Evolutionary conservation across 1,139 yeast genomes (phyloP).

Genomic region (Nematodospora anomalae): DNA sequence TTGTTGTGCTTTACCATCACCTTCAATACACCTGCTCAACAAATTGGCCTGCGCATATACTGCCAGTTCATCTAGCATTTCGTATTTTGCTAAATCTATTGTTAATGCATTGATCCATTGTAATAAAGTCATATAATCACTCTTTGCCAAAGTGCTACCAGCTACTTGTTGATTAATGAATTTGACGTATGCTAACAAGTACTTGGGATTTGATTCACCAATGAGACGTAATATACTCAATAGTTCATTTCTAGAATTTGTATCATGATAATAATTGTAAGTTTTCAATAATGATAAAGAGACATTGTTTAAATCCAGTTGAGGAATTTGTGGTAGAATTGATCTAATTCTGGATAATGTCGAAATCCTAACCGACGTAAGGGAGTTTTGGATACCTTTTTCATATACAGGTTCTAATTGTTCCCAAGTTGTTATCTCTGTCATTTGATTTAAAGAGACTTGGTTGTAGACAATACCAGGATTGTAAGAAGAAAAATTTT

Average conservation of each 20-base stretch:
- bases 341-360: slow-evolving; percentile 21
- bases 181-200: slow-evolving; percentile 33
- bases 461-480: background rate
- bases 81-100: slow-evolving; percentile 20
- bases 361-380: slow-evolving; percentile 35
- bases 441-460: background rate
- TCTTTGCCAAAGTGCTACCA: slow-evolving; percentile 43
- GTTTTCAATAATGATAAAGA: slow-evolving; percentile 40
- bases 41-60: slow-evolving; percentile 24
- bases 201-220: slow-evolving; percentile 29
- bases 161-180: slow-evolving; percentile 38
- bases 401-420: slow-evolving; percentile 19
- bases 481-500: slow-evolving; percentile 9
- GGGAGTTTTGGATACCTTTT: slow-evolving; percentile 31
- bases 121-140: slow-evolving; percentile 56
- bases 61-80: slow-evolving; percentile 15
- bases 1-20: slow-evolving; percentile 14
- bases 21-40: slow-evolving; percentile 21
- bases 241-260: slow-evolving; percentile 45
- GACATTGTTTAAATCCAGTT: slow-evolving; percentile 21
- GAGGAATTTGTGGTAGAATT: slow-evolving; percentile 19
- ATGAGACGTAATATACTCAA: slow-evolving; percentile 36
- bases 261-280: slow-evolving; percentile 52
- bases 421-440: slow-evolving; percentile 14
- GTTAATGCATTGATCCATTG: slow-evolving; percentile 51